Base-by-base conservation (phyloP, 805 yeast genomes). In the Nakazawaea ishiwadae region DNA sequence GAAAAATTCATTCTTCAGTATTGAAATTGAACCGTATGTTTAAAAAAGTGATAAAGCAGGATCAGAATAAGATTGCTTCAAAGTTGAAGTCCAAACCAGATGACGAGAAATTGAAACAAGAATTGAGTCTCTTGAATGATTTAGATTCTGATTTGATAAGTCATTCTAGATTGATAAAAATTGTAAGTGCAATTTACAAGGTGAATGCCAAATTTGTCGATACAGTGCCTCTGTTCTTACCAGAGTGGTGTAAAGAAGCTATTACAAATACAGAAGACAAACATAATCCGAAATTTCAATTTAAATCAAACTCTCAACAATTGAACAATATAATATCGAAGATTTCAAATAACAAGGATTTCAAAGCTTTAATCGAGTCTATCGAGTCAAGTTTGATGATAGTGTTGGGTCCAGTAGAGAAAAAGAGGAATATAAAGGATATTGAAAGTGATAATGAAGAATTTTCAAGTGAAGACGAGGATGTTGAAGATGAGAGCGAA, bases 221-320 rank as follows among this genome's bases (percentile, higher is more conserved):
- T 1, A 33, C 48, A 15, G 70, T 71, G 2, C 75, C 74, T 1
- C 34, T 43, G 2, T 68, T 62, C 35, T 51, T 74, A 18, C 60
- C 64, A 26, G 53, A 16, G 34, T 54, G 47, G 68, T 67, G 36
- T 41, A 56, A 23, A 34, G 56, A 40, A 23, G 58, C 57, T 5
- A 37, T 60, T 14, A 52, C 51, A 9, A 63, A 65, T 36, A 58
- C 65, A 39, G 48, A 55, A 4, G 27, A 58, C 39, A 31, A 58
- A 37, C 50, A 50, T 14, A 73, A 78, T 49, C 83, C 85, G 2
- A 62, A 69, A 31, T 59, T 63, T 26, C 77, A 68, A 44, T 68
- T 69, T 55, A 68, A 62, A 34, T 50, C 52, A 2, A 56, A 68
- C 52, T 62, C 74, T 29, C 64, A 63, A 47, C 60, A 47, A 5